Percentiles rank a stretch among this genome's conserved stretches.
These are phyloP conservation scores for Alternaria sp. DNA, from an alignment of 2,329 filamentous ascomycete genomes.

Conservation along the genomic window DNA sequence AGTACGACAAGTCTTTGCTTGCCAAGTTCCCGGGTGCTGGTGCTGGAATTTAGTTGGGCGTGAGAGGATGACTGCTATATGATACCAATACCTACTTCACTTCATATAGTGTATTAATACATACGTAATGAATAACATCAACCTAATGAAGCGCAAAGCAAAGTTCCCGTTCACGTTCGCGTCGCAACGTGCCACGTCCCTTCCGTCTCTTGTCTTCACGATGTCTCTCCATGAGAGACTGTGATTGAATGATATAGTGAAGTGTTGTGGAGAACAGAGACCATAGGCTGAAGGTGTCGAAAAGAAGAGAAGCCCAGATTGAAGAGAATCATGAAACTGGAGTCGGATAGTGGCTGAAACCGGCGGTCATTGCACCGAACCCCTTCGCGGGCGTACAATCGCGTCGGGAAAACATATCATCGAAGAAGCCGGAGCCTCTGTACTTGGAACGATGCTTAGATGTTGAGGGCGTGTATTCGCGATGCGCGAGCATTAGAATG, in stretches of 20 bases:
- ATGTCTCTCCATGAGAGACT: accelerated
- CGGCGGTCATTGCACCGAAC: neutral
- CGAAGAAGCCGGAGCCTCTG: neutral
- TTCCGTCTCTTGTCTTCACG: neutral
- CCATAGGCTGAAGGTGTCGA: accelerated
- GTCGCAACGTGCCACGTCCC: neutral
- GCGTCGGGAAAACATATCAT: neutral
- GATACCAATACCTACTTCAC: neutral
- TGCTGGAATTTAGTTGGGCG: neutral
- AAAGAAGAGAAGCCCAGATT: neutral
- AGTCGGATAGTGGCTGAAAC: neutral
- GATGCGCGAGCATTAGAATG: too few relatives aligned
- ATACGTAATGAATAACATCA: neutral
- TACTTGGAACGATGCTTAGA: neutral
- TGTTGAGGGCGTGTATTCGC: neutral
- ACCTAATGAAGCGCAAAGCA: neutral
- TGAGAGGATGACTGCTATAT: neutral
- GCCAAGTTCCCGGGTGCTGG: constrained; percentile 22
- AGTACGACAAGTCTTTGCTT: constrained; percentile 20
- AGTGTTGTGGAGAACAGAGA: neutral
- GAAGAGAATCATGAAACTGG: neutral
- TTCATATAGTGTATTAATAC: neutral
- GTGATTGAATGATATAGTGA: accelerated
- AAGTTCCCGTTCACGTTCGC: neutral
- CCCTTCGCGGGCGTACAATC: neutral